These are phyloP conservation scores for Wickerhamiella parazyma DNA, from an alignment of 805 yeast species.

Conservation along the genomic window DNA sequence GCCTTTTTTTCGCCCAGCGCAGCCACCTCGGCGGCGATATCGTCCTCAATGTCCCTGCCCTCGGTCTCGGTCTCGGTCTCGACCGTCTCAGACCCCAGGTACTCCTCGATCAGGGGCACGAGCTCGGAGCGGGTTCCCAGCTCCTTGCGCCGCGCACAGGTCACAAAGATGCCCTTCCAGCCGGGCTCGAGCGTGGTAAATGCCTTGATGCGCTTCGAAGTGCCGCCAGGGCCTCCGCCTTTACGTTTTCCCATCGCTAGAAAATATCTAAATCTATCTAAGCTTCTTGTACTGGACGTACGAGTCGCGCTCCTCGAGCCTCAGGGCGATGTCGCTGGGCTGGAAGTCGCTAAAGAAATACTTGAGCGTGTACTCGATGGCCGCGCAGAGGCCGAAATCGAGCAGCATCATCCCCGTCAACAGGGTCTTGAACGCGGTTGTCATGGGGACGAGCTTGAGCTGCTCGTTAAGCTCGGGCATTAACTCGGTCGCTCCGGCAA, in stretches of 20 bases:
- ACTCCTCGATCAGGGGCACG: conserved; percentile 15
- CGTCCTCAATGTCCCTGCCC: conserved; percentile 54
- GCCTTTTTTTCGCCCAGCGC: conserved; percentile 35
- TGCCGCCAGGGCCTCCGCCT: conserved; percentile 1
- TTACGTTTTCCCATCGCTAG: conserved; percentile 3
- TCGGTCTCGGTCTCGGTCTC: conserved; percentile 27
- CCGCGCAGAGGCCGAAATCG: conserved; percentile 68
- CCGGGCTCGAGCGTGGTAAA: conserved; percentile 50
- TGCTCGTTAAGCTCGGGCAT: conserved; percentile 88
- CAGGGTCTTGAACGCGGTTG: conserved; percentile 53
- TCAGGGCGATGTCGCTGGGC: conserved; percentile 76
- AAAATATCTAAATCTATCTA: neutral
- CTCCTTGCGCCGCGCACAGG: conserved; percentile 76
- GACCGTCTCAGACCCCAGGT: conserved; percentile 28
- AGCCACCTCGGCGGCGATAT: conserved; percentile 48
- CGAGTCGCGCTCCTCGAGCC: conserved; percentile 22
- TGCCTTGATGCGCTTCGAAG: conserved; percentile 5
- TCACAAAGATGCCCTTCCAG: conserved; percentile 76
- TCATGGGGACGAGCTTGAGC: conserved; percentile 85
- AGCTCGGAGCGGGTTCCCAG: conserved; percentile 17
- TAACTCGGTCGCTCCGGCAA: conserved; percentile 88
- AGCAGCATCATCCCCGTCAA: conserved; percentile 58
- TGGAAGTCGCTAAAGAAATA: conserved; percentile 76
- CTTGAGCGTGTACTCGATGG: conserved; percentile 68
- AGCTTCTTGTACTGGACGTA: conserved; percentile 10